Evolutionary conservation across 768 basidiomycete species (phyloP), one percentile per base, ranked within the genome.

Genomic region (Peribolospora baueri): DNA sequence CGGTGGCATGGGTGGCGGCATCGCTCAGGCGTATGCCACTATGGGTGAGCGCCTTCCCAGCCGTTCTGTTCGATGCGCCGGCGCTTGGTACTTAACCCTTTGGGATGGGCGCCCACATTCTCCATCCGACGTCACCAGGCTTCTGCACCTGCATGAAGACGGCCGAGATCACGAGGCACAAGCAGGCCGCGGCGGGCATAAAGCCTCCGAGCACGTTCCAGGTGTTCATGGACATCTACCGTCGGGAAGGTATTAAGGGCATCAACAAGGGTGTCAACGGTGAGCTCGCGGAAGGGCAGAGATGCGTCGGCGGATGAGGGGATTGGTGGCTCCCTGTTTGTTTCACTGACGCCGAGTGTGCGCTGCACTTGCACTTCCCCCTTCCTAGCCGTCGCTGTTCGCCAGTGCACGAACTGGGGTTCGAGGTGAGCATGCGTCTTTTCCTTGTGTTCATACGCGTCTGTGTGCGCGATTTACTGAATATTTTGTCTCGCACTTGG

Each of bases 131-230:
- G 54, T 42, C n/a, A 54, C 49, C 54, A 53, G 56, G 91, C 62
- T 87, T 97, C 72, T 91, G 87, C 70, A 95, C 91, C 47, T 93
- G 87, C 69, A 98, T 98, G 93, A 98, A 98, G 71, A 98, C 93
- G 25, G 93, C 68, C 59, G 88, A 91, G 69, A 97, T 97, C 61
- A 95, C 90, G 50, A 81, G 90, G 62, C 82, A 84, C 65, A 98
- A 98, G 70, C 82, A 85, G 62, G 83, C 80, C 36, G 78, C 81
- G 11, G 68, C 75, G 39, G 93, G 93, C 46, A 74, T 80, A 46
- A 81, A 84, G 65, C 85, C 87, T 8, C 53, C 57, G 8, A 85
- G 83, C 53, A 97, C 91, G 2, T 90, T 85, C 79, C 81, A 81
- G 48, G 80, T 97, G 51, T 98, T 97, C 65, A 79, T 74, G 60